A percentile compares a stretch with the other conserved stretches of the same genome.
phyloP scores from a whole-genome alignment of 805 yeast species.

The Candida takata region DNA sequence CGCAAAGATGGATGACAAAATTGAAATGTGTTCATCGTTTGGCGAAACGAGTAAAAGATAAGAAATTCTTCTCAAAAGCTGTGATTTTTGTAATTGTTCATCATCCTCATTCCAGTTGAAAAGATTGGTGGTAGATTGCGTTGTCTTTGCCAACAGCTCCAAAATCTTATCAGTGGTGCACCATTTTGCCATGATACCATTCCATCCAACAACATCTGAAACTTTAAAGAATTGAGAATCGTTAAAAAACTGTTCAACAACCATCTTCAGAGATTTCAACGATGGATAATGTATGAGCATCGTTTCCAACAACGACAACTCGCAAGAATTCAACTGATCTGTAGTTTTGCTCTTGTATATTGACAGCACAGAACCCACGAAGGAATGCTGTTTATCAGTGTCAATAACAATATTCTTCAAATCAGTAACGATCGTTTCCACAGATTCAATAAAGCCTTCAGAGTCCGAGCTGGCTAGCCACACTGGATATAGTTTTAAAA shows the following conservation, averaged over 20 bases:
- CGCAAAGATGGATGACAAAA: constrained; percentile 41
- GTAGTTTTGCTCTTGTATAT: constrained; percentile 17
- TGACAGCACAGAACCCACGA: constrained; percentile 46
- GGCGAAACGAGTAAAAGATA: constrained; percentile 60
- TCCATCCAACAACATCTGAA: constrained; percentile 39
- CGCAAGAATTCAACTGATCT: too few relatives aligned
- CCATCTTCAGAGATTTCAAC: constrained; percentile 54
- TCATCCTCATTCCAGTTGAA: constrained; percentile 66
- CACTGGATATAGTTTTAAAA: constrained; percentile 29
- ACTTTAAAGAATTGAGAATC: constrained; percentile 50
- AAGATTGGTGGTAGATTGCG: constrained; percentile 41
- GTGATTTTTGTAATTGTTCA: constrained; percentile 47
- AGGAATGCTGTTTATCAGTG: constrained; percentile 48
- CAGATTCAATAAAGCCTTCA: constrained; percentile 38
- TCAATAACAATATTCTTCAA: constrained; percentile 34
- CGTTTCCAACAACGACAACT: constrained; percentile 35
- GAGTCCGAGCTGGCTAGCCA: constrained; percentile 24
- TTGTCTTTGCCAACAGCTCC: constrained; percentile 38
- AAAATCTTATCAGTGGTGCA: constrained; percentile 50
- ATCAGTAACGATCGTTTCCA: constrained; percentile 31
- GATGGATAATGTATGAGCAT: constrained; percentile 23
- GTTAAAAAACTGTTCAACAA: constrained; percentile 56
- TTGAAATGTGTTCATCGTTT: constrained; percentile 43
- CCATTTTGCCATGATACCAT: constrained; percentile 54
- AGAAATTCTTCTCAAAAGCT: constrained; percentile 53